Percentiles rank a stretch among this genome's conserved stretches.
Conservation (phyloP, 2,329 filamentous ascomycete species). For the Periglandula ipomoeae region DNA sequence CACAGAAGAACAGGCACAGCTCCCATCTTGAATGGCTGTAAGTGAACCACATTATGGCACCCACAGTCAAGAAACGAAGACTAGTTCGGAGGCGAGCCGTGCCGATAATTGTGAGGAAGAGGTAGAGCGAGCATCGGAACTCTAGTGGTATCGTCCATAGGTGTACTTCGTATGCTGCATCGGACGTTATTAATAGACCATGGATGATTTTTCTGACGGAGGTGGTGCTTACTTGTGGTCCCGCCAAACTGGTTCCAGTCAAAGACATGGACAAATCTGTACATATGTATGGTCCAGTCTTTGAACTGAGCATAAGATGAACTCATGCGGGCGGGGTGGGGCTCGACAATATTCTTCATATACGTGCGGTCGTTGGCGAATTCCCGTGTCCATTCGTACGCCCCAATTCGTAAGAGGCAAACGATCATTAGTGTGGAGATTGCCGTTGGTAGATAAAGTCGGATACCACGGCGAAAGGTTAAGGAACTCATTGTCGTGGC, state of each 20-base stretch:
- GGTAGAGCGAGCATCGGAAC: constrained; percentile 47
- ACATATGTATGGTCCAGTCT: constrained; percentile 40
- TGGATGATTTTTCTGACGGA: not conserved
- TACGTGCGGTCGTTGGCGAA: constrained; percentile 34
- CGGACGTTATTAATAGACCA: constrained; percentile 12
- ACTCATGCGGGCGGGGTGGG: constrained; percentile 31
- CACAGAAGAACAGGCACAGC: constrained; percentile 44
- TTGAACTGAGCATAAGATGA: constrained; percentile 29
- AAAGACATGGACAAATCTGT: constrained; percentile 41
- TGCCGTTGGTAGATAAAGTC: constrained; percentile 41
- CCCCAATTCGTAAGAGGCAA: constrained; percentile 33
- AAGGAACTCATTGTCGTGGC: constrained; percentile 38
- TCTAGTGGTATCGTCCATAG: constrained; percentile 56
- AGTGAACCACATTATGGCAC: constrained; percentile 31
- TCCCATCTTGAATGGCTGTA: constrained; percentile 44
- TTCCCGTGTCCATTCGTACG: constrained; percentile 38
- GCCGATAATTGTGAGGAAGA: constrained; percentile 45
- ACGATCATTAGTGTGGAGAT: constrained; percentile 41
- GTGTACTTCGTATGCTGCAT: constrained; percentile 42
- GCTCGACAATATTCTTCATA: constrained; percentile 40
- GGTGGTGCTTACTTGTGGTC: constrained; percentile 28
- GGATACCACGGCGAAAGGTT: constrained; percentile 41
- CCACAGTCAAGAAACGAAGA: constrained; percentile 34
- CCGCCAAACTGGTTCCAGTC: constrained; percentile 39
- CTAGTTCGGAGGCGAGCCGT: constrained; percentile 35